Percentiles rank a stretch among this genome's conserved stretches.
Conservation (phyloP, 2,329 filamentous ascomycete species). For the Paraphaeosphaeria minitans region DNA sequence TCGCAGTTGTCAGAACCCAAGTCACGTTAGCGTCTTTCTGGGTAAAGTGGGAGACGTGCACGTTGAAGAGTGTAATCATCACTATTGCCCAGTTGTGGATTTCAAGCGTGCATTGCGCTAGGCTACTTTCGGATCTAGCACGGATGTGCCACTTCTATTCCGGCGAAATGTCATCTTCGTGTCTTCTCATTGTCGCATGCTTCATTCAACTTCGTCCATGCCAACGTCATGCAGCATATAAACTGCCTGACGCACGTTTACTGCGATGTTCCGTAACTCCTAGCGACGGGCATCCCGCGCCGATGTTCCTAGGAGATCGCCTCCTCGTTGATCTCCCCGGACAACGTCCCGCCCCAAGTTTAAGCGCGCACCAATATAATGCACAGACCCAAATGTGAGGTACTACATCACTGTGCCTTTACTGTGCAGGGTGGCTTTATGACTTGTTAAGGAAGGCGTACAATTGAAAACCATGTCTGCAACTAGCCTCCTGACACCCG, state of each 20-base stretch:
- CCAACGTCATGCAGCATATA: not conserved
- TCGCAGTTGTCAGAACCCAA: too few relatives aligned
- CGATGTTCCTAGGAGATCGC: conserved; percentile 7
- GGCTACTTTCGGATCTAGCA: not conserved
- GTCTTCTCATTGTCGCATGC: not conserved
- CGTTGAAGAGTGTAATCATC: too few relatives aligned
- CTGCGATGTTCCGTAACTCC: not conserved
- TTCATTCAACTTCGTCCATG: not conserved
- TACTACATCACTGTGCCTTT: not conserved
- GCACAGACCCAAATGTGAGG: not conserved
- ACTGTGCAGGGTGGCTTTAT: not conserved
- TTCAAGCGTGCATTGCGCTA: too few relatives aligned
- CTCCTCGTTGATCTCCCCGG: conserved; percentile 7
- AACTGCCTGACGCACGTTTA: not conserved
- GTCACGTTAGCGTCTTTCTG: too few relatives aligned
- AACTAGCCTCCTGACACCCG: not conserved
- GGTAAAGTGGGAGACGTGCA: too few relatives aligned
- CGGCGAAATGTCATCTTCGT: not conserved
- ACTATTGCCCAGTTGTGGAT: too few relatives aligned
- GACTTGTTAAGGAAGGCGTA: not conserved
- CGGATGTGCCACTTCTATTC: not conserved
- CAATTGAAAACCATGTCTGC: not conserved
- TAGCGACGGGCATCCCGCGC: conserved; percentile 11
- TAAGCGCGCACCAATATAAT: conserved; percentile 9
- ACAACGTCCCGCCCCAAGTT: not conserved